Conservation (phyloP, 1,139 yeast species). For the Meyerozyma carpophila region DNA sequence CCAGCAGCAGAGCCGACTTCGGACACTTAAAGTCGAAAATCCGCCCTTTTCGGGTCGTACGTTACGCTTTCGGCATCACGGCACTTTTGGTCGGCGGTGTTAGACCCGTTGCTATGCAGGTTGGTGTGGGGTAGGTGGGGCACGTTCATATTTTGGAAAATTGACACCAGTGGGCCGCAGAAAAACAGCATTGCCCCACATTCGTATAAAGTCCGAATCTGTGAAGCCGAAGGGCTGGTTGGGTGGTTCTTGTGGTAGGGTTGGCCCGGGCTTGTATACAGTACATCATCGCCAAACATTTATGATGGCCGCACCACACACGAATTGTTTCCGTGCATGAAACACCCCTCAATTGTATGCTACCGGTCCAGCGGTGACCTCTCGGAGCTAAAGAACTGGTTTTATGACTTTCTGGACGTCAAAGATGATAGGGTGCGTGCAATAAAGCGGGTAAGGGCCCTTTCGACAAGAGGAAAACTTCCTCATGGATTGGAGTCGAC, state of each 20-base stretch:
- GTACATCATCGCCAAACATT: neutral
- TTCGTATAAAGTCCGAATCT: neutral
- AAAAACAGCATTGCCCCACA: too few relatives aligned
- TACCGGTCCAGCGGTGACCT: slow-evolving; percentile 53
- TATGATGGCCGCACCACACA: neutral
- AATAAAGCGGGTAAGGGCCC: slow-evolving; percentile 42
- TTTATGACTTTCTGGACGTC: slow-evolving; percentile 36
- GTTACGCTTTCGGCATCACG: too few relatives aligned
- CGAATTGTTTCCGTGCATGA: slow-evolving; percentile 1
- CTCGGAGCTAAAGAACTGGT: slow-evolving; percentile 49
- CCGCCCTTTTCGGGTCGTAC: too few relatives aligned
- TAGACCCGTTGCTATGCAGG: too few relatives aligned
- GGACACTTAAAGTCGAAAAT: too few relatives aligned
- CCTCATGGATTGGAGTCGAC: slow-evolving; percentile 55
- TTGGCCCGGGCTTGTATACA: neutral
- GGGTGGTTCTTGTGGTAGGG: too few relatives aligned
- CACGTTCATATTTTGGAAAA: too few relatives aligned
- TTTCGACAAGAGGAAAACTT: slow-evolving; percentile 34
- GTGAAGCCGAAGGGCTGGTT: too few relatives aligned
- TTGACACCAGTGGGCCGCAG: too few relatives aligned
- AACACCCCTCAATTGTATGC: slow-evolving; percentile 48
- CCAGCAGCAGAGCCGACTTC: too few relatives aligned
- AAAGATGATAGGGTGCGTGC: slow-evolving; percentile 26
- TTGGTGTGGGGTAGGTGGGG: too few relatives aligned
- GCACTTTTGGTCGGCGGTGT: too few relatives aligned